Evolutionary conservation across 176 grass and related monocot genomes (phyloP).

Genomic region (Bolboschoenus planiculmis): DNA sequence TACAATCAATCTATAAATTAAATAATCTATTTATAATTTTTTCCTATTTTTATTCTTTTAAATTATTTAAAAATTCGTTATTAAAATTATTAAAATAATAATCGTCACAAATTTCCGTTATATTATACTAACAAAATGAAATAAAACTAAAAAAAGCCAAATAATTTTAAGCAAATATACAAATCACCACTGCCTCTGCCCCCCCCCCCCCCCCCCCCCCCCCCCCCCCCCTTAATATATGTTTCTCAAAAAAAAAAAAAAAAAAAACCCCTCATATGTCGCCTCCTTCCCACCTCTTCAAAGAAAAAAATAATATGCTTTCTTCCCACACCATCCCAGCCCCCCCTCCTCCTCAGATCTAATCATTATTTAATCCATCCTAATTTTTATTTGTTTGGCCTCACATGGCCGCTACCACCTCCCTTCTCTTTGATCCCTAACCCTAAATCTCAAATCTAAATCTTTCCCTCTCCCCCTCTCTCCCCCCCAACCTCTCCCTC

Average conservation of each 20-base stretch:
- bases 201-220: too few relatives aligned
- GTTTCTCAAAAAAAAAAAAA: too few relatives aligned
- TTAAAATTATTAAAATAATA: too few relatives aligned
- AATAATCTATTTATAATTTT: too few relatives aligned
- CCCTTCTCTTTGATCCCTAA: conserved; percentile 25
- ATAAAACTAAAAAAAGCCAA: neutral
- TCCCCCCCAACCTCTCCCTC: conserved; percentile 34
- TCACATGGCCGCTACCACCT: conserved; percentile 48
- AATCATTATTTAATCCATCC: conserved; percentile 78
- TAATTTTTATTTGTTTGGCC: conserved; percentile 37
- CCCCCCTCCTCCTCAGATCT: conserved; percentile 39
- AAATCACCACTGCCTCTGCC: conserved; percentile 3
- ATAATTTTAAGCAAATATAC: neutral
- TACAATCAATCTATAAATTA: too few relatives aligned
- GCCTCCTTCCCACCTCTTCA: neutral
- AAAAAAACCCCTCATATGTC: neutral
- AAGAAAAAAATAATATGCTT: neutral
- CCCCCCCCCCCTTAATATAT: neutral
- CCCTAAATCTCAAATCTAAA: conserved; percentile 46
- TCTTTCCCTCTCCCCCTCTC: conserved; percentile 6
- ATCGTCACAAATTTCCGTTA: too few relatives aligned
- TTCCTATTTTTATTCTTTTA: too few relatives aligned
- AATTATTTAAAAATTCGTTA: too few relatives aligned
- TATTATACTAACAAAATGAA: neutral
- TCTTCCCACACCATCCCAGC: neutral